Base-by-base conservation (phyloP, 2,329 filamentous ascomycete genomes). In the Trichoderma simmonsii region DNA sequence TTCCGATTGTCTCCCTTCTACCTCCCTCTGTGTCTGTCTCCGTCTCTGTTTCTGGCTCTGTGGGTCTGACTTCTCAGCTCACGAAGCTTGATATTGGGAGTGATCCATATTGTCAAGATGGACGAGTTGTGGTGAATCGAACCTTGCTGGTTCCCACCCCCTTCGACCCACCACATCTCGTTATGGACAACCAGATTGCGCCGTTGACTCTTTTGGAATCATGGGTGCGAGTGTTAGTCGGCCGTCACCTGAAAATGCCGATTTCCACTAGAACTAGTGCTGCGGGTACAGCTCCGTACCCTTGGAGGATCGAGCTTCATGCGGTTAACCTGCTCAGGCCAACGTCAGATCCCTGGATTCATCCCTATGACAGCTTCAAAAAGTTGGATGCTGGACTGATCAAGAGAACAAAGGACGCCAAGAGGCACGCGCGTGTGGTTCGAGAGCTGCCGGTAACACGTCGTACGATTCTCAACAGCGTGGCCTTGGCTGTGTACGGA, bases 221-320 rank as follows among this genome's bases (percentile, higher is more conserved):
- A 51, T 34, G 28, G 66, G 56, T 6, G 34, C 21, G 26, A 28
- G 39, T 51, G 32, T 18, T 28, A 28, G 57, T 70, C 66, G 57
- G 66, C 39, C 56, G 66, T 70, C 39, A 70, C 48, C 26, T 70
- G 57, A 26, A 51, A 54, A 62, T 70, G 57, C 66, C 57, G 66
- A 70, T 62, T 70, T 28, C 64, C 57, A 8, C 66, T 54, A 61
- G n/a, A 54, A 26, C 57, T 70, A 61, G 66, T 54, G 39, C 57
- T 70, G 66, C 66, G 66, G 66, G 21, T 60, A 34, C 57, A 18
- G 18, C n/a, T 24, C 43, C n/a, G 48, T 54, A 54, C 57, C 66
- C 43, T 61, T 54, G 39, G 36, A 43, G 36, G 57, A 69, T 54
- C 66, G 48, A 21, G 48, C 48, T 54, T 54, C 21, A 54, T 54